Base-by-base conservation (phyloP, 202 grass and related monocot genomes). In the Elaeis oleifera region DNA sequence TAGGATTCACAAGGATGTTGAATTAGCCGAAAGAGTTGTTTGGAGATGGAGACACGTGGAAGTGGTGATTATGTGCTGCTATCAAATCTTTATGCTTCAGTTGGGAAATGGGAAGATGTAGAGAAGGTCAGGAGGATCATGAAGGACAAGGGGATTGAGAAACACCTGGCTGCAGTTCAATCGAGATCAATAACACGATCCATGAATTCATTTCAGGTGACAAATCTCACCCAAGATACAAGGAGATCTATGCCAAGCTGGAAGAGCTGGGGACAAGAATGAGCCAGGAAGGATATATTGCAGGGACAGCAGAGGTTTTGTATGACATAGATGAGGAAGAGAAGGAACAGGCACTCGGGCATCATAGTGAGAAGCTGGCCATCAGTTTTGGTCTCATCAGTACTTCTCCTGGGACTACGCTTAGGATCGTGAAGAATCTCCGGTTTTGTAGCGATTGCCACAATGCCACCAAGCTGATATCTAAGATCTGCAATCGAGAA, bases 261-360 rank as follows among this genome's bases (percentile, higher is more conserved):
- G 22, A 21, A 23, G 19, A 44, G 9, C 9, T 44, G 36, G 36
- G 31, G 53, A 13, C 16, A 19, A 71, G 70, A 25, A 78, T 78
- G 67, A 28, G 50, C 49, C 67, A 64, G 26, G 18, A 78, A 57
- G 75, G 65, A 50, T 63, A 78, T 78, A 54, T 71, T 22, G 29
- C 18, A 11, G 76, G 58, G 60, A 78, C 60, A 18, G 6, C 68
- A 1, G 68, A 78, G 36, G 36, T 44, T 44, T 44, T 44, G 8
- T 44, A 14, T 31, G 76, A 78, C 60, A 31, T 78, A 26, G 76
- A 71, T 32, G 68, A 78, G 26, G 76, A 65, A 71, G 66, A 77
- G 32, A 77, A 70, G 68, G 76, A 71, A 13, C 44, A 71, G 53
- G 76, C 68, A 52, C 68, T 71, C 4, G 53, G 76, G 15, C 39